A percentile compares a stretch with the other conserved stretches of the same genome.
Conservation (phyloP, 345 rosid genomes). For the Carallia brachiata region DNA sequence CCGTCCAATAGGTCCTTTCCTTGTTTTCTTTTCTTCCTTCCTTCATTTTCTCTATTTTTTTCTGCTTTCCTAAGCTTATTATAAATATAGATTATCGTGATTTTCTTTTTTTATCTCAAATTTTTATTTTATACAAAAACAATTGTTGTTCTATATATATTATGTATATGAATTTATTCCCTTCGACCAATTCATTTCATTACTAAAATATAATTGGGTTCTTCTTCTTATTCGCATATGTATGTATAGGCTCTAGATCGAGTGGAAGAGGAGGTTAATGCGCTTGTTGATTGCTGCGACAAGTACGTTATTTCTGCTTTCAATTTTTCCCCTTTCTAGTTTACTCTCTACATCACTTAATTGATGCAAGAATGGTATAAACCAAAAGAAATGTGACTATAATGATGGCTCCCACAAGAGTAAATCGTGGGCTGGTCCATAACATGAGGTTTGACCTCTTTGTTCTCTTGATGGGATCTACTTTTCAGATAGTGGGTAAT, state of each 20-base stretch:
- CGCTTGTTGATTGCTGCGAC: constrained; percentile 91
- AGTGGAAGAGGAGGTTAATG: constrained; percentile 89
- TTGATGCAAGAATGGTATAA: constrained; percentile 77
- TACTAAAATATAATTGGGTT: no score
- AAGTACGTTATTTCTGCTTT: constrained; percentile 28
- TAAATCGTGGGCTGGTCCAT: constrained; percentile 85
- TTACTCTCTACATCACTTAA: constrained; percentile 37
- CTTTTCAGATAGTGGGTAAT: constrained; percentile 81
- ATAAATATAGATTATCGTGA: no score
- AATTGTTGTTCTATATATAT: no score
- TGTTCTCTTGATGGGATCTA: constrained; percentile 87
- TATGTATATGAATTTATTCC: no score
- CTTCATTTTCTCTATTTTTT: background rate
- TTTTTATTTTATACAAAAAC: background rate
- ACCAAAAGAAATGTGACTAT: constrained; percentile 68
- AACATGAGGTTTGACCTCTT: constrained; percentile 79
- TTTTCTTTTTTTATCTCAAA: background rate
- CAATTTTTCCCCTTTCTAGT: background rate
- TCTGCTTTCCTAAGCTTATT: background rate
- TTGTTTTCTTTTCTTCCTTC: background rate
- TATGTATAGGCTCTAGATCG: constrained; percentile 65
- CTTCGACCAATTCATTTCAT: no score
- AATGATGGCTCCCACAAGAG: constrained; percentile 63
- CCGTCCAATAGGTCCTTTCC: constrained; percentile 46
- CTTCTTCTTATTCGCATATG: no score